Conservation (phyloP, 2,329 filamentous ascomycete genomes). For the Trichoderma hamatum region DNA sequence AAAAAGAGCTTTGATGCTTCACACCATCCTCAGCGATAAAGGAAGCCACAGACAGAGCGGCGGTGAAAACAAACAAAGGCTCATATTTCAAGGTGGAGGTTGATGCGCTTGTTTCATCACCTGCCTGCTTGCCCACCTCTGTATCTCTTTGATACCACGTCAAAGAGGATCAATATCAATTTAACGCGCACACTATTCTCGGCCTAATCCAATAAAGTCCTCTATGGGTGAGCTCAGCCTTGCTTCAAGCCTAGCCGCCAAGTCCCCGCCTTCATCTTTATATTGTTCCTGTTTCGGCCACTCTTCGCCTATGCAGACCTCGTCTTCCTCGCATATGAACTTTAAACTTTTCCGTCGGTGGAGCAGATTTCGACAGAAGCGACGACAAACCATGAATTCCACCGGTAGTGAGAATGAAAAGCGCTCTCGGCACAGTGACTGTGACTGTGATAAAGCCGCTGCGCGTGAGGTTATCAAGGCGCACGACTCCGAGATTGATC, state of each 20-base stretch:
- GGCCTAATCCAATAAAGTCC: not conserved
- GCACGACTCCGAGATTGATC: conserved; percentile 34
- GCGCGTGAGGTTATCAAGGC: conserved; percentile 35
- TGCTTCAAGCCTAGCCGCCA: conserved; percentile 7
- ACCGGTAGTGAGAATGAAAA: not conserved
- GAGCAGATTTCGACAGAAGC: not conserved
- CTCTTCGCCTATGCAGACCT: not conserved
- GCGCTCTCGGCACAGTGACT: not conserved
- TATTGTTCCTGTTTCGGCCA: conserved; percentile 18
- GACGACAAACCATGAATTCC: not conserved
- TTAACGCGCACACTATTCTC: not conserved
- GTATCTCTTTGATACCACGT: not conserved
- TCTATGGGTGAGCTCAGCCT: conserved; percentile 18
- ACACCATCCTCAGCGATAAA: not conserved
- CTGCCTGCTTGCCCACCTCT: conserved; percentile 2
- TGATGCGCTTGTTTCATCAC: not conserved
- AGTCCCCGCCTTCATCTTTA: not conserved
- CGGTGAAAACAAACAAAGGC: not conserved
- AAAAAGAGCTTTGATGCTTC: not conserved
- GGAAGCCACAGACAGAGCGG: not conserved
- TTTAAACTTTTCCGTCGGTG: not conserved
- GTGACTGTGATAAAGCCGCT: conserved; percentile 26
- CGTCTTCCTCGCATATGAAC: not conserved
- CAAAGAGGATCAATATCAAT: not conserved
- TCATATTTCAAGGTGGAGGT: not conserved